Base-by-base conservation (phyloP, 768 basidiomycete species). In the Russula vinacea region DNA sequence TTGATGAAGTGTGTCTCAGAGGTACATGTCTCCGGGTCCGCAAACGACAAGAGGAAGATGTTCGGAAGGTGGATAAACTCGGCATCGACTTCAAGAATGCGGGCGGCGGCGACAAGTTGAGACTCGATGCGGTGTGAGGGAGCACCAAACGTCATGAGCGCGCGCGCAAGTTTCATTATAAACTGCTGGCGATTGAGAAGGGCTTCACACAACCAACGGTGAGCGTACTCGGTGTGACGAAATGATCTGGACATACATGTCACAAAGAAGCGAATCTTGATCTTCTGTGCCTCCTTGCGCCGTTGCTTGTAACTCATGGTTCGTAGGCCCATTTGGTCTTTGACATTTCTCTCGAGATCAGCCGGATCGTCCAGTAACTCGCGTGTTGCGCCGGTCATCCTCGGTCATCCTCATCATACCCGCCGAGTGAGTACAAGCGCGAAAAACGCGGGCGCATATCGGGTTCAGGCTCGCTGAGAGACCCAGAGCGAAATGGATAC, bases 91-190 rank as follows among this genome's bases (percentile, higher is more conserved):
- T 29, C 29, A 29, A 29, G 29, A 29, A 29, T 29, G 29, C 29
- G 29, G 29, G 29, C 29, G 29, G 29, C 29, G 29, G 29, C 29
- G 5, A 29, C 29, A 29, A 29, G 29, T 29, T 29, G 29, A 5
- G 29, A 29, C 5, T 29, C 29, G 29, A 29, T 29, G 29, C 29
- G 29, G 29, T 29, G 29, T 29, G 29, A 29, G 29, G 29, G 29
- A 5, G 93, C 91, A 14, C 92, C 92, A 71, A 90, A 94, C 19
- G 86, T 86, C 91, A 96, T 94, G 52, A 97, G 79, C 19, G 91
- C 86, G 63, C 87, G 83, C 13, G 92, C 90, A 19, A 96, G 83
- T 73, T 87, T 92, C 70, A 93, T 80, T 26, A 96, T 75, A 76
- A 95, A 97, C 62, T 87, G 84, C 68, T 94, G 91, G 62, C 94